Percentiles rank a stretch among this genome's conserved stretches.
Evolutionary conservation across 108 stramenopile species (phyloP).

Genomic region (Conticribra weissflogii): DNA sequence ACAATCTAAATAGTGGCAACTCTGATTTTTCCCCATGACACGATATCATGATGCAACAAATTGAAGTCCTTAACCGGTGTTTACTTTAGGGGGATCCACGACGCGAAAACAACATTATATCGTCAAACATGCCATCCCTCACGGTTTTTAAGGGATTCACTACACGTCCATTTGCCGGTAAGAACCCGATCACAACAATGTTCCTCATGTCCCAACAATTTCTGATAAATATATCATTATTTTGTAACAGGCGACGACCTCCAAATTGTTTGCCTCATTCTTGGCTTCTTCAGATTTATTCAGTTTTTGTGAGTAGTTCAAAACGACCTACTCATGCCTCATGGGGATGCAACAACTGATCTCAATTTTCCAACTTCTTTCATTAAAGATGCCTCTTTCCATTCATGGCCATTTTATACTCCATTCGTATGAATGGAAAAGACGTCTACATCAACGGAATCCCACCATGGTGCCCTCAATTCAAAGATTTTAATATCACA

Average conservation of each 20-base stretch:
- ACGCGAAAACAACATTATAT: background rate
- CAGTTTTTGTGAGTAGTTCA: slow-evolving; percentile 18
- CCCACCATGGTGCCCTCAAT: slow-evolving; percentile 6
- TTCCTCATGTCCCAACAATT: too few species aligned
- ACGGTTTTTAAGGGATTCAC: slow-evolving; percentile 5
- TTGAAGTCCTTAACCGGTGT: too few species aligned
- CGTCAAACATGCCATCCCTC: slow-evolving; percentile 20
- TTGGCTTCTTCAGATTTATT: slow-evolving; percentile 14
- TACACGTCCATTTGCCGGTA: slow-evolving; percentile 32
- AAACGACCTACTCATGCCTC: background rate
- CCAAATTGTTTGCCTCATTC: slow-evolving; percentile 13
- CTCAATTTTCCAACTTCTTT: too few species aligned
- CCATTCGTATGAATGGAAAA: background rate
- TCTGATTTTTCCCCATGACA: too few species aligned
- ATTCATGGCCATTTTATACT: background rate
- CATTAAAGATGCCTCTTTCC: background rate
- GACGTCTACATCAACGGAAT: slow-evolving; percentile 2
- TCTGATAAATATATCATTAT: too few species aligned
- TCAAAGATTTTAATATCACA: background rate
- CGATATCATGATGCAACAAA: too few species aligned
- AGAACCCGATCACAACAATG: too few species aligned
- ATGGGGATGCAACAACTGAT: too few species aligned
- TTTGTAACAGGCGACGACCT: slow-evolving; percentile 40
- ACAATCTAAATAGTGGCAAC: too few species aligned
- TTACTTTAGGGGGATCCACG: too few species aligned